Evolutionary conservation across 495 filamentous ascomycete genomes (phyloP), one percentile per base, ranked within the genome.

Genomic region (Cryomyces minteri): DNA sequence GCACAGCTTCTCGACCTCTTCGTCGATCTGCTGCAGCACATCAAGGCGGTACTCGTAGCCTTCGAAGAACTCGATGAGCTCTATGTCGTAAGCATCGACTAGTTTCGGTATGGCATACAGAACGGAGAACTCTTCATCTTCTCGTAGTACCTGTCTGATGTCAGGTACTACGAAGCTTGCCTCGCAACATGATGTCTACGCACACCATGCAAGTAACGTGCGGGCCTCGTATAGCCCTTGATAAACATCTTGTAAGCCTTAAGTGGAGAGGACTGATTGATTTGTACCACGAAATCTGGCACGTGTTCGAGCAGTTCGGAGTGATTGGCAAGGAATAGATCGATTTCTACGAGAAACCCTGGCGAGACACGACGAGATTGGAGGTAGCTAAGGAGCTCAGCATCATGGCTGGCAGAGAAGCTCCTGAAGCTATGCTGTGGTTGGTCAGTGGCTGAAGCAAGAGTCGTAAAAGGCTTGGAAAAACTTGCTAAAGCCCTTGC

Each of bases 221-320:
- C 52, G 5, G 52, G 52, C 33, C 41, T 44, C 6, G 52, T 54
- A 43, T 54, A 54, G 6, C 49, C 52, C 43, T 52, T 51, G 4
- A 54, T 32, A 29, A 54, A 54, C 36, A 49, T 48, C 30, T 28
- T 31, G 33, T 54, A 54, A 2, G 45, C 52, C 9, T 46, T 38
- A 10, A 54, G 50, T 4, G 49, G 49, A 4, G 28, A 14, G 10
- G 37, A 11, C 8, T 25, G n/a, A 40, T 51, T 54, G 34, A 54
- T 31, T 8, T 43, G 6, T 28, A 34, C 4, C 4, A 39, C 25
- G 12, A 48, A 48, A 2, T 29, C 39, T 4, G 44, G 44, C 6
- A 42, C 11, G 33, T 48, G 43, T 3, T 41, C 8, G 5, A 40
- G 12, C 9, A 54, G 31, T 42, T 54, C 52, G 0, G 48, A 41